phyloP scores from a whole-genome alignment of 108 stramenopile species.

The Fistulifera pelliculosa region DNA sequence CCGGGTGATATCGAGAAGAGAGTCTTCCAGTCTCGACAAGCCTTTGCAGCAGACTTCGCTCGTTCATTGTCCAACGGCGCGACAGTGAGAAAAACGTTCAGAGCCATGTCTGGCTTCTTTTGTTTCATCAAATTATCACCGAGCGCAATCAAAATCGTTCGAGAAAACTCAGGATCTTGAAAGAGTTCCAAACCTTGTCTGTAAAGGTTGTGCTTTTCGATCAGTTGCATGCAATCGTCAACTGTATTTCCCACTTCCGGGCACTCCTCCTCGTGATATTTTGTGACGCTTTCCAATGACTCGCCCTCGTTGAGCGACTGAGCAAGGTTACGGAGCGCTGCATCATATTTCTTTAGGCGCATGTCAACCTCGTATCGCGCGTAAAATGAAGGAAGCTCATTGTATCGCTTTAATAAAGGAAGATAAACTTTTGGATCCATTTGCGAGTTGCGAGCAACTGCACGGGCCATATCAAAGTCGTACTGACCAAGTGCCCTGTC shows the following conservation, averaged over 20 bases:
- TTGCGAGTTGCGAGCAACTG: conserved; percentile 82
- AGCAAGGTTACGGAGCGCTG: conserved; percentile 56
- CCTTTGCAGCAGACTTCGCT: conserved; percentile 53
- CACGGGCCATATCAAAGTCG: conserved; percentile 82
- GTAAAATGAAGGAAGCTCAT: conserved; percentile 37
- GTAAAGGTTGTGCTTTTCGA: conserved; percentile 54
- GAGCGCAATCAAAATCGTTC: conserved; percentile 46
- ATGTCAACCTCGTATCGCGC: conserved; percentile 74
- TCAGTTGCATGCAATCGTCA: conserved; percentile 54
- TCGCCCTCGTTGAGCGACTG: conserved; percentile 19
- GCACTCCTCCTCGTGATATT: conserved; percentile 8
- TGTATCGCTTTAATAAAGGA: conserved; percentile 71
- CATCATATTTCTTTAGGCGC: conserved; percentile 67
- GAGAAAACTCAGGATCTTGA: conserved; percentile 22
- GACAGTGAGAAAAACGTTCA: conserved; percentile 50
- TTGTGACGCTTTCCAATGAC: conserved; percentile 6
- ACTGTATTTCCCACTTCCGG: conserved; percentile 25
- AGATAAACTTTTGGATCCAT: conserved; percentile 93
- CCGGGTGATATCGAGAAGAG: conserved; percentile 32
- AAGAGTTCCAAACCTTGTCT: conserved; percentile 53
- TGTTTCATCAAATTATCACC: conserved; percentile 51
- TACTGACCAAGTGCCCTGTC: conserved; percentile 87
- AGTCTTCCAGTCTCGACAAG: conserved; percentile 61
- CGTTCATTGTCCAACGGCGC: conserved; percentile 51
- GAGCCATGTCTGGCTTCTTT: conserved; percentile 36